A percentile compares a stretch with the other conserved stretches of the same genome.
Evolutionary conservation across 2,329 filamentous ascomycete species (phyloP).

Genomic region (Tolypocladium ovalisporum): DNA sequence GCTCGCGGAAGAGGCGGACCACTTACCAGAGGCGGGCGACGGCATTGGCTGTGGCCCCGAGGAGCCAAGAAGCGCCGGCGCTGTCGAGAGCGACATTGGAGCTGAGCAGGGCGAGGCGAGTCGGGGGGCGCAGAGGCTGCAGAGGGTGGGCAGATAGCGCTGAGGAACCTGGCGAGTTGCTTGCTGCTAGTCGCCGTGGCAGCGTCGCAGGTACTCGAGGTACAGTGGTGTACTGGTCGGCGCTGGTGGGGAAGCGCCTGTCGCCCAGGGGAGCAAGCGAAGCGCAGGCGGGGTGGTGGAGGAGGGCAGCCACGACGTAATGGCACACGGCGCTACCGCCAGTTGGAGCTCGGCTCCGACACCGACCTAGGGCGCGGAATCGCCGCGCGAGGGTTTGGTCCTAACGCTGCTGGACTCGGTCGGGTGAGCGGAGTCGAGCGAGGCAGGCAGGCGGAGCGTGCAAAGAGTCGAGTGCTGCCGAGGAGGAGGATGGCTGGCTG

Average conservation of each 20-base stretch:
- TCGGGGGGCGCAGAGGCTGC: too few relatives aligned
- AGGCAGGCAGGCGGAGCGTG: too few relatives aligned
- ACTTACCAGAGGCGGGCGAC: slow-evolving; percentile 2
- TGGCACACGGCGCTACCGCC: slow-evolving; percentile 3
- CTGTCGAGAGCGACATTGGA: slow-evolving; percentile 4
- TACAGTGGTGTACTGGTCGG: neutral
- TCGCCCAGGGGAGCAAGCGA: neutral
- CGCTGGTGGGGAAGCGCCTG: neutral
- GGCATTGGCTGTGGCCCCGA: neutral
- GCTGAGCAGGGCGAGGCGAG: neutral
- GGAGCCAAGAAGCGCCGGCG: neutral
- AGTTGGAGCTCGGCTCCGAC: slow-evolving; percentile 1
- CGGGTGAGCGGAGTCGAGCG: neutral
- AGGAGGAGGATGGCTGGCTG: too few relatives aligned
- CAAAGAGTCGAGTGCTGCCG: neutral
- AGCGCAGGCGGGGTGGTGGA: neutral
- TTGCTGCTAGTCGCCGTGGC: neutral
- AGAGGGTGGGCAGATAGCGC: too few relatives aligned
- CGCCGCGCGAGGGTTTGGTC: neutral
- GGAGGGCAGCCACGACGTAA: slow-evolving; percentile 4
- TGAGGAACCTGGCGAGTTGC: neutral
- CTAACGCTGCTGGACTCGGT: neutral
- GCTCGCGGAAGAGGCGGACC: neutral
- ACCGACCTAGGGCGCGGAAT: slow-evolving; percentile 3
- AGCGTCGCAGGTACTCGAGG: neutral